Percentiles rank a stretch among this genome's conserved stretches.
Conservation (phyloP, 495 filamentous ascomycete genomes). For the Podospora comata region DNA sequence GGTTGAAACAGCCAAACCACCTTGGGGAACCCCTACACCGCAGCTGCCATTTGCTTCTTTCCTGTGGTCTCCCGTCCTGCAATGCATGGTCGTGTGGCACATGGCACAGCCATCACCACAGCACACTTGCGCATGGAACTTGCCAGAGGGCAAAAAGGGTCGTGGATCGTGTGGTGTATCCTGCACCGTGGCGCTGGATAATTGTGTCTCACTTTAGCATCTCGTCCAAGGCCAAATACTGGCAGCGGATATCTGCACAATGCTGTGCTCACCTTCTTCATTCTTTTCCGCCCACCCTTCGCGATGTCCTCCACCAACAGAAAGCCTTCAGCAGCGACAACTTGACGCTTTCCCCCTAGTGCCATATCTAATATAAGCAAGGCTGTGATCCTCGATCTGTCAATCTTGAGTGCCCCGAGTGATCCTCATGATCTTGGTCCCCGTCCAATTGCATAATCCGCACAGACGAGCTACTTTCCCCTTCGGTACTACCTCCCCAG, state of each 20-base stretch:
- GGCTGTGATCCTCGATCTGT: neutral
- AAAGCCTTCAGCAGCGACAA: neutral
- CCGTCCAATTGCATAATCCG: neutral
- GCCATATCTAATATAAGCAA: neutral
- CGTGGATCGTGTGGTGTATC: neutral
- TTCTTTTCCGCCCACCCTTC: too few relatives aligned
- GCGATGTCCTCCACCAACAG: neutral
- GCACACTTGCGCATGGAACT: neutral
- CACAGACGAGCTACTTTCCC: constrained; percentile 4
- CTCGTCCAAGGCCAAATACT: neutral
- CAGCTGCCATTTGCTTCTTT: neutral
- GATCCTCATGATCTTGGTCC: neutral
- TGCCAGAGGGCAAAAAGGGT: neutral
- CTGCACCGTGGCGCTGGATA: constrained; percentile 10
- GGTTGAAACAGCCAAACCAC: neutral
- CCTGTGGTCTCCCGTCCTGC: neutral
- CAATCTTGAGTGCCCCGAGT: neutral
- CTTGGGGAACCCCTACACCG: neutral
- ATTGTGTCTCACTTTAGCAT: constrained; percentile 1
- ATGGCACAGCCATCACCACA: neutral
- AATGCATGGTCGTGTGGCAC: neutral
- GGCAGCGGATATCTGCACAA: constrained; percentile 4
- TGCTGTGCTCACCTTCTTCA: neutral
- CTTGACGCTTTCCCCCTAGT: neutral
- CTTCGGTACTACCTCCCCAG: neutral